Base-by-base conservation (phyloP, 495 filamentous ascomycete species). In the Ramalina intermedia region DNA sequence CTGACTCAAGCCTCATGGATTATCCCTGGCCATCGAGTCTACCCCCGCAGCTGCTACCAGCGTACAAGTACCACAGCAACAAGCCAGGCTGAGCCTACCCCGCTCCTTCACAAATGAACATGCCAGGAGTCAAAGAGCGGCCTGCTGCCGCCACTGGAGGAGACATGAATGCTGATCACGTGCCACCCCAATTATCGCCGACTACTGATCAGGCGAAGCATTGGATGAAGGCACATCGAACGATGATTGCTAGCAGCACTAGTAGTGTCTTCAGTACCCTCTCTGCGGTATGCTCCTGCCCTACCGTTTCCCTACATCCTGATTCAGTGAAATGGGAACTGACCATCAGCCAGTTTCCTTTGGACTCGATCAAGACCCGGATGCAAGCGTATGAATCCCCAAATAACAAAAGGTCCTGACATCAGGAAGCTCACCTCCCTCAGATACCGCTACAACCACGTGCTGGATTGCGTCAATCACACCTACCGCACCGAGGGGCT, bases 331-430 rank as follows among this genome's bases (percentile, higher is more conserved):
- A 43, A 6, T n/a, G 43, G n/a, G 27, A 35, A 48, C 55, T 61
- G 21, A 63, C 42, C 18, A 39, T 21, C 43, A 8, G n/a, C 14
- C 50, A 80, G 76, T 90, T 86, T 61, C 85, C 85, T 24, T 70
- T 90, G 46, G 85, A 90, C 63, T 87, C 83, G 43, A 79, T 88
- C 55, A 90, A 90, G 65, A 86, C 84, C 29, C 82, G 85, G 48
- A 85, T 90, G 79, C 85, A 90, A 69, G 67, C 69, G 71, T 79
- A 67, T 50, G 73, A 55, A 43, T 48, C 18, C 16, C 46, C 39
- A 27, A 18, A 2, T 40, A 24, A 18, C 11, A 2, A 27, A 11
- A 37, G 1, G 2, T 21, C 7, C n/a, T 11, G 20, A 24, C 37
- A 1, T 23, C 13, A 24, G 17, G 26, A 56, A 47, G 49, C 52